These are phyloP conservation scores for Porphyra umbilicalis DNA, from an alignment of 31 red algal species.

Conservation along the genomic window DNA sequence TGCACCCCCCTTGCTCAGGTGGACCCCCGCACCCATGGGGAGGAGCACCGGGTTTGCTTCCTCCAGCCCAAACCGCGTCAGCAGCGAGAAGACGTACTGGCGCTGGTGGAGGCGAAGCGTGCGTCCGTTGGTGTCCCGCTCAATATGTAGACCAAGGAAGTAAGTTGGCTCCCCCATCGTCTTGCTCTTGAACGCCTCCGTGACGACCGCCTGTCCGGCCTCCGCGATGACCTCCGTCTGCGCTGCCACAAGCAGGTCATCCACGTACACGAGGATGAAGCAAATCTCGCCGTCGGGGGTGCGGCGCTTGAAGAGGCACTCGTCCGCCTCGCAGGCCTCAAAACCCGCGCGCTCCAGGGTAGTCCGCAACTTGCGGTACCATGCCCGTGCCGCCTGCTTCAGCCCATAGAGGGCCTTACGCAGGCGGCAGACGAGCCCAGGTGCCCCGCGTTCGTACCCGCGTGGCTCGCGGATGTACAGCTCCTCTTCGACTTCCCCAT, in stretches of 20 bases:
- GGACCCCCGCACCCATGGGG: too few relatives aligned
- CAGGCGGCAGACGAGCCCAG: slow-evolving; percentile 16
- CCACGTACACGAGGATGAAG: slow-evolving; percentile 20
- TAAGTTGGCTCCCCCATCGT: slow-evolving; percentile 4
- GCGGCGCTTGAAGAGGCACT: slow-evolving; percentile 2
- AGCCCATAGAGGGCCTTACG: too few relatives aligned
- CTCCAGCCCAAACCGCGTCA: too few relatives aligned
- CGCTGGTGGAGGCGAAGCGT: too few relatives aligned
- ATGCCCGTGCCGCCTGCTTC: slow-evolving; percentile 14
- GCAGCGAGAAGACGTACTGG: too few relatives aligned
- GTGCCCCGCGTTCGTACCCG: not conserved
- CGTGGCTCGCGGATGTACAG: not conserved
- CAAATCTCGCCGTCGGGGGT: not conserved
- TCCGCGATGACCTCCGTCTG: not conserved
- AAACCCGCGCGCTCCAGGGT: slow-evolving; percentile 4
- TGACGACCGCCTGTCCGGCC: slow-evolving; percentile 7
- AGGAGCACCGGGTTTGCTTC: too few relatives aligned
- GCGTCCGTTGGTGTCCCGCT: too few relatives aligned
- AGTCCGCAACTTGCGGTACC: slow-evolving; percentile 7
- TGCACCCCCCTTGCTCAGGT: not conserved
- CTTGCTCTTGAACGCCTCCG: slow-evolving; percentile 11
- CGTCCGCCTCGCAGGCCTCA: not conserved
- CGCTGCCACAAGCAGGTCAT: slow-evolving; percentile 14
- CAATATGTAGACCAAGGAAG: too few relatives aligned
- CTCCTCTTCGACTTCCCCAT: not conserved